phyloP scores from a whole-genome alignment of 2,329 filamentous ascomycete genomes.

The Ceratocystis ficicola region DNA sequence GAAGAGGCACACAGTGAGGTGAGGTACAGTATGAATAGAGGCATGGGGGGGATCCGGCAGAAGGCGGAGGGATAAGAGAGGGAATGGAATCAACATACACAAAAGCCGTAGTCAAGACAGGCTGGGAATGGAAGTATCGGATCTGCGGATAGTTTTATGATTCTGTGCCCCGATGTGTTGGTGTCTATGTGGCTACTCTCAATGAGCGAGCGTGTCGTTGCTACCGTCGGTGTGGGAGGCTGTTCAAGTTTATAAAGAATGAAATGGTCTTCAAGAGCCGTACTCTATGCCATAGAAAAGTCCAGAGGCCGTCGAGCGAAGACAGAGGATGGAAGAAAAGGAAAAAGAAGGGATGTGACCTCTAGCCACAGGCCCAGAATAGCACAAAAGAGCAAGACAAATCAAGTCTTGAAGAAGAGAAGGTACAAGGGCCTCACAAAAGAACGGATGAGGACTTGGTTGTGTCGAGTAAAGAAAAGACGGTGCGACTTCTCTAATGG shows the following conservation, averaged over 20 bases:
- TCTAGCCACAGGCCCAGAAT: constrained; percentile 9
- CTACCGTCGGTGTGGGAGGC: too few relatives aligned
- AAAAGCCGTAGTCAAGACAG: too few relatives aligned
- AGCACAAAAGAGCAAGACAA: constrained; percentile 8
- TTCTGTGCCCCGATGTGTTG: not conserved
- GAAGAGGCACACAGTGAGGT: too few relatives aligned
- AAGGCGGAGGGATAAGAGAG: too few relatives aligned
- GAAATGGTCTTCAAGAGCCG: not conserved
- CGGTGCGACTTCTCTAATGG: not conserved
- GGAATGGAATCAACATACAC: too few relatives aligned
- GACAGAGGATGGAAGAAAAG: not conserved
- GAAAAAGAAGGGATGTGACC: constrained; percentile 5
- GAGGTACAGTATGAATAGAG: too few relatives aligned
- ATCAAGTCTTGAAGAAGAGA: constrained; percentile 11
- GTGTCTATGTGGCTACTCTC: not conserved
- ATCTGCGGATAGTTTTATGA: not conserved
- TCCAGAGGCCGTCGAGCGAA: not conserved
- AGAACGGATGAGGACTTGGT: not conserved
- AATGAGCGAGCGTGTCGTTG: not conserved
- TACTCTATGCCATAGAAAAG: not conserved
- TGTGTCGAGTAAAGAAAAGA: constrained; percentile 10
- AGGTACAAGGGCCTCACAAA: constrained; percentile 5
- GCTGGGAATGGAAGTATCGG: not conserved
- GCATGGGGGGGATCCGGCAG: too few relatives aligned
- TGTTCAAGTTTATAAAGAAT: not conserved